Evolutionary conservation across 495 filamentous ascomycete genomes (phyloP), one percentile per base, ranked within the genome.

Genomic region (Hypoxylon trugodes): DNA sequence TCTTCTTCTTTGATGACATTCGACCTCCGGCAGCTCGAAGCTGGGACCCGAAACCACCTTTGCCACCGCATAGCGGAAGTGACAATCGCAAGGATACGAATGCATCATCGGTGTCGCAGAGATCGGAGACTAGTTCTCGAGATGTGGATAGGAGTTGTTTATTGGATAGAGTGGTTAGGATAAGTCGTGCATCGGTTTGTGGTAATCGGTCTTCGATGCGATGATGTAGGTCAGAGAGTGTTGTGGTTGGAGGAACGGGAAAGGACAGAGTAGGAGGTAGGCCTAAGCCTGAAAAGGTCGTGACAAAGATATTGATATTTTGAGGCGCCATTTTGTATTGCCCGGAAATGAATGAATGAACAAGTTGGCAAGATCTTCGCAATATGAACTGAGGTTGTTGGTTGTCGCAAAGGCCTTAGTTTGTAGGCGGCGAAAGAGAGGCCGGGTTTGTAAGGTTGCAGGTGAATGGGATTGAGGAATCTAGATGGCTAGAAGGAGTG

Each of bases 31-130:
- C 95, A 3, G 95, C 95, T 71, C 95, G 92, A 22, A 98, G 87
- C 74, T 98, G 96, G 4, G 93, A 96, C 62, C 95, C 95, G 75
- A 98, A 98, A 53, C 95, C 95, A 73, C 95, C 95, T 72, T 98
- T 98, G 67, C 95, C 95, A 71, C 95, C 95, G 67, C 86, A 87
- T 33, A 97, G 77, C 7, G 89, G 79, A 5, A 86, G 78, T 12
- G 86, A 86, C 21, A 98, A 84, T 40, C 92, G 91, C 7, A 98
- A 84, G 1, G 92, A 86, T 50, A 98, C 82, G 63, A 97, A 86
- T 56, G 79, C 80, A 80, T 86, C 83, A 59, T 80, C 48, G n/a
- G 69, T 54, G 32, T 60, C 66, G 45, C 79, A 76, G 13, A 87
- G 80, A 5, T 76, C 61, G n/a, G 87, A 85, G 59, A 89, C 71